These are phyloP conservation scores for Orbilia javanica DNA, from an alignment of 2,329 filamentous ascomycete species.

Conservation along the genomic window DNA sequence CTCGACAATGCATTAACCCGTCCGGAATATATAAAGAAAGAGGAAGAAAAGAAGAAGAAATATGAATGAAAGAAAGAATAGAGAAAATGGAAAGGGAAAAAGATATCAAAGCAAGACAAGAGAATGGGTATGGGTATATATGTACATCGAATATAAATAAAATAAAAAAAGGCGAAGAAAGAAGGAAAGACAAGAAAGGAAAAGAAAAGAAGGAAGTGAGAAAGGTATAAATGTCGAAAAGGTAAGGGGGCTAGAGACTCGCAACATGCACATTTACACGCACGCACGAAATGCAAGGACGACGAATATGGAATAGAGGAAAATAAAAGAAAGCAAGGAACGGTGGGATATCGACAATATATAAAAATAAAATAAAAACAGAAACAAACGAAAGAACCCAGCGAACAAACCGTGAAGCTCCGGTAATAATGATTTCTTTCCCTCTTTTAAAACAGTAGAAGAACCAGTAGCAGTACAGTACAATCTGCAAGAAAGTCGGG, in stretches of 20 bases:
- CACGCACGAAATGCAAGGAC: slow-evolving; percentile 8
- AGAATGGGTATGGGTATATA: not conserved
- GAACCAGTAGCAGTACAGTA: not conserved
- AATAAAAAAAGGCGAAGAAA: slow-evolving; percentile 11
- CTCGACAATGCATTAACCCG: no score
- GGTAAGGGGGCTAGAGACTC: not conserved
- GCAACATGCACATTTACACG: slow-evolving; percentile 15
- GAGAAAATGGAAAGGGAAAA: not conserved
- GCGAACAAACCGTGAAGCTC: slow-evolving; percentile 31
- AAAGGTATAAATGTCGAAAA: no score
- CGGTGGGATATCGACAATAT: slow-evolving; percentile 28
- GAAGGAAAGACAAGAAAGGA: not conserved
- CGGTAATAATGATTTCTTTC: slow-evolving; percentile 54
- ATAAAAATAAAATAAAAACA: not conserved
- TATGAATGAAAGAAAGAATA: slow-evolving; percentile 4
- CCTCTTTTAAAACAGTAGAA: slow-evolving; percentile 30
- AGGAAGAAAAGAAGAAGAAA: slow-evolving; percentile 11
- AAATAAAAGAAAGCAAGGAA: slow-evolving; percentile 61
- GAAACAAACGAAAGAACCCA: slow-evolving; percentile 16
- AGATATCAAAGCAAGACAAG: no score
- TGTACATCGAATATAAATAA: slow-evolving; percentile 15
- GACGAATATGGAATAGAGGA: not conserved
- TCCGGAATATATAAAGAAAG: no score
- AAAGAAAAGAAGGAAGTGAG: no score
- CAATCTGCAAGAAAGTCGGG: slow-evolving; percentile 7